These are phyloP conservation scores for Lactarius hatsudake DNA, from an alignment of 768 basidiomycete genomes.

Conservation along the genomic window DNA sequence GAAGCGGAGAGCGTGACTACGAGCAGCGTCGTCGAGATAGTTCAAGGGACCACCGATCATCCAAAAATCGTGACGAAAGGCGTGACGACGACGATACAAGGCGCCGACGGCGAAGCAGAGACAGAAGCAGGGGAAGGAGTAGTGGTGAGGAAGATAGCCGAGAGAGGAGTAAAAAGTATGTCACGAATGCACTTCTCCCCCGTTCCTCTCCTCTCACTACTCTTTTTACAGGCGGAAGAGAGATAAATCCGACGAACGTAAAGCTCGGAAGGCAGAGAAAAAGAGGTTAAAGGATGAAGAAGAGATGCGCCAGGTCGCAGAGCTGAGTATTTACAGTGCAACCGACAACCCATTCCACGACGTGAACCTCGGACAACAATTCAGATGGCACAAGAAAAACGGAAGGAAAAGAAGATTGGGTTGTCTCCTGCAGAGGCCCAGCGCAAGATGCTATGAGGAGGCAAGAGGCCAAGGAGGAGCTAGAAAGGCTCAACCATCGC, in stretches of 20 bases:
- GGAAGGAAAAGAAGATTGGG: slow-evolving; percentile 90
- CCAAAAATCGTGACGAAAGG: slow-evolving; percentile 13
- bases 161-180: slow-evolving; percentile 48
- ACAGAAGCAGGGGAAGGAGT: slow-evolving; percentile 36
- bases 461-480: slow-evolving; percentile 92
- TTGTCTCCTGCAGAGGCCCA: slow-evolving; percentile 76
- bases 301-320: slow-evolving; percentile 88
- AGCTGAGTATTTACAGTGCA: slow-evolving; percentile 94
- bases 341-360: slow-evolving; percentile 99
- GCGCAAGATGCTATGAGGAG: slow-evolving; percentile 72
- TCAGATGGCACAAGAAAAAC: slow-evolving; percentile 98
- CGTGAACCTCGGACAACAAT: slow-evolving; percentile 92
- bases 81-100: slow-evolving; percentile 30
- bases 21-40: slow-evolving; percentile 8
- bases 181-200: slow-evolving; percentile 7
- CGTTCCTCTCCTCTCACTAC: not conserved
- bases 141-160: slow-evolving; percentile 26
- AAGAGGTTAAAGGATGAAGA: slow-evolving; percentile 79
- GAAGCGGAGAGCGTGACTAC: slow-evolving; percentile 4
- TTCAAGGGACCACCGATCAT: slow-evolving; percentile 12
- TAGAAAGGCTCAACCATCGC: slow-evolving; percentile 85
- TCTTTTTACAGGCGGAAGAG: slow-evolving; percentile 60
- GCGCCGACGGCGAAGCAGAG: slow-evolving; percentile 30
- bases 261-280: slow-evolving; percentile 85
- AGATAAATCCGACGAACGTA: slow-evolving; percentile 84